Conservation (phyloP, 2,329 filamentous ascomycete species). For the Truncatella angustata region DNA sequence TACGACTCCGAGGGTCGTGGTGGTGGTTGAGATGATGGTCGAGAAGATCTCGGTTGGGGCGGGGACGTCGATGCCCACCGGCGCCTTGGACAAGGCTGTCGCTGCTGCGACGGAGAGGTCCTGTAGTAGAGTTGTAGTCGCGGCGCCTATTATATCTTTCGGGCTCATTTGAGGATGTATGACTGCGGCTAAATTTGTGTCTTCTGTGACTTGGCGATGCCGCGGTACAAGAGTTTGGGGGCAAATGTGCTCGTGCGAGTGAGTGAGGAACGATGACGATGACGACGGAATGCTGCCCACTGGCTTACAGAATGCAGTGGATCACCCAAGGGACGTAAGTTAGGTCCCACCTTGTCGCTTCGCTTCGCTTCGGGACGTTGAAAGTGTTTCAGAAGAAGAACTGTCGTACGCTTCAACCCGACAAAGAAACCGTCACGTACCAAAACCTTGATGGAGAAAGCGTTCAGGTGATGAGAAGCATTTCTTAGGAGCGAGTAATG, state of each 20-base stretch:
- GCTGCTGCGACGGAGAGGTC: slow-evolving; percentile 17
- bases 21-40: slow-evolving; percentile 20
- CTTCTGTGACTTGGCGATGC: no score
- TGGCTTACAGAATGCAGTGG: neutral
- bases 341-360: no score
- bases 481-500: neutral
- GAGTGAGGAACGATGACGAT: neutral
- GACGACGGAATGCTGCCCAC: neutral
- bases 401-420: neutral
- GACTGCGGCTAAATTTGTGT: no score
- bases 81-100: slow-evolving; percentile 18
- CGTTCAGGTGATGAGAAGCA: neutral
- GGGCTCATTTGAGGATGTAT: slow-evolving; percentile 18
- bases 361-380: neutral
- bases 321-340: neutral
- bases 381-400: slow-evolving; percentile 5
- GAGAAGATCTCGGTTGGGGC: slow-evolving; percentile 17
- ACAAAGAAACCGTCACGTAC: neutral
- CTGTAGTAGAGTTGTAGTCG: slow-evolving; percentile 13
- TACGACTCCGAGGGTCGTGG: slow-evolving; percentile 20
- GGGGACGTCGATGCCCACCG: slow-evolving; percentile 20
- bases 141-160: slow-evolving; percentile 17
- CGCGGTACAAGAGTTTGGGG: neutral
- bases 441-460: neutral
- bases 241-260: neutral